These are phyloP conservation scores for Beta lomatogona DNA, from an alignment of 179 eudicot genomes.

Conservation along the genomic window DNA sequence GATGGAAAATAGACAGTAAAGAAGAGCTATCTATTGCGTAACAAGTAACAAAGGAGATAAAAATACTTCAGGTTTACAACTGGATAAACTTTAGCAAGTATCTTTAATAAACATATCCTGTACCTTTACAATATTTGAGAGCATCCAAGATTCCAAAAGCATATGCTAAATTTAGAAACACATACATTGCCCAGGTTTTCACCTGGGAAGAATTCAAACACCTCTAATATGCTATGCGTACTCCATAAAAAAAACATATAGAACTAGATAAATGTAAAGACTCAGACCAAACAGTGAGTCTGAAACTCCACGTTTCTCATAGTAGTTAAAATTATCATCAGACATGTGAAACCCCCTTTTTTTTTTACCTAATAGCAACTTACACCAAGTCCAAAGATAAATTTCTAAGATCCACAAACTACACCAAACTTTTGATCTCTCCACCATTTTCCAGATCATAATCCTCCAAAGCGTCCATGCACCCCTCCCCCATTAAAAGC, in stretches of 20 bases:
- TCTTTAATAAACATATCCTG: background rate
- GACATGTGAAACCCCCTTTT: background rate
- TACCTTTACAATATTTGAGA: background rate
- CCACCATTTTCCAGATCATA: background rate
- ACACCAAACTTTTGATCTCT: background rate
- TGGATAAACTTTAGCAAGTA: background rate
- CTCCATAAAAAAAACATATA: too few species aligned
- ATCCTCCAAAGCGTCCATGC: background rate
- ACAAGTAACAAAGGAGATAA: background rate
- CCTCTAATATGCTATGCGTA: background rate
- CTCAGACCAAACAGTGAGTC: too few species aligned
- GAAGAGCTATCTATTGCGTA: background rate
- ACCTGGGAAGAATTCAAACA: background rate
- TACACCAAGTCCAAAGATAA: background rate
- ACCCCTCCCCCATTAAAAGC: background rate
- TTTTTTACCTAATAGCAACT: background rate
- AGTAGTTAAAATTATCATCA: background rate
- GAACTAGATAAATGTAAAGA: background rate
- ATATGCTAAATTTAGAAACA: background rate
- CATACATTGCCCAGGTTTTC: background rate
- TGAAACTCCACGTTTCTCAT: background rate
- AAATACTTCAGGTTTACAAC: background rate
- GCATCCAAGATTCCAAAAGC: background rate
- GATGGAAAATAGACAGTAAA: background rate
- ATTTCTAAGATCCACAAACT: background rate